Conservation (phyloP, 129 eudicot genomes). For the Centaurea solstitialis region DNA sequence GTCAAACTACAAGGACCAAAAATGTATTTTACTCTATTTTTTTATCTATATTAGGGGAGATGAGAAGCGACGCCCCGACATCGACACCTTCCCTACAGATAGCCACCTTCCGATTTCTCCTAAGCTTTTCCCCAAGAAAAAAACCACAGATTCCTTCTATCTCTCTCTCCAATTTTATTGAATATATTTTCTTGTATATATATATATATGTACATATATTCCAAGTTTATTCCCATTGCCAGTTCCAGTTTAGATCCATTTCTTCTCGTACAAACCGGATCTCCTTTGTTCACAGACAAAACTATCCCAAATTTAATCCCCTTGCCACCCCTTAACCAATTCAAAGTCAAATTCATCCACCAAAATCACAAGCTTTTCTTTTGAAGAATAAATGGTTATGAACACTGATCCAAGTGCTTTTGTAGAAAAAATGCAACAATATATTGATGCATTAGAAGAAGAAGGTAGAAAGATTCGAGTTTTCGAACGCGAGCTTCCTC, state of each 20-base stretch:
- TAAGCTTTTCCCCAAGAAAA: slow-evolving; percentile 17
- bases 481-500: slow-evolving; percentile 91
- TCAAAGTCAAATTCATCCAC: slow-evolving; percentile 3
- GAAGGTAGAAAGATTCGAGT: slow-evolving; percentile 78
- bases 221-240: slow-evolving; percentile 56
- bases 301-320: slow-evolving; percentile 17
- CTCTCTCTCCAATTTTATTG: slow-evolving; percentile 14
- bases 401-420: slow-evolving; percentile 24
- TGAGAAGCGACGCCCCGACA: slow-evolving; percentile 81
- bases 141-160: not conserved
- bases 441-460: slow-evolving; percentile 66
- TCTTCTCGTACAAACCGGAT: slow-evolving; percentile 50
- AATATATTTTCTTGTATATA: slow-evolving; percentile 16
- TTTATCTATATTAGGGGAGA: not conserved
- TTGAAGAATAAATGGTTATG: slow-evolving; percentile 20
- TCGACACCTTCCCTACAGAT: slow-evolving; percentile 26
- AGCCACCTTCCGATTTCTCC: slow-evolving; percentile 37
- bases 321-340: slow-evolving; percentile 6
- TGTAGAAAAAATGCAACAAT: slow-evolving; percentile 48
- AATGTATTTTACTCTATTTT: too few species aligned
- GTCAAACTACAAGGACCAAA: too few species aligned
- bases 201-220: not conserved
- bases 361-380: not conserved
- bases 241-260: slow-evolving; percentile 57
- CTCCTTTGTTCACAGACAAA: slow-evolving; percentile 40